phyloP scores from a whole-genome alignment of 345 rosid species.

The Gossypium thurberi region DNA sequence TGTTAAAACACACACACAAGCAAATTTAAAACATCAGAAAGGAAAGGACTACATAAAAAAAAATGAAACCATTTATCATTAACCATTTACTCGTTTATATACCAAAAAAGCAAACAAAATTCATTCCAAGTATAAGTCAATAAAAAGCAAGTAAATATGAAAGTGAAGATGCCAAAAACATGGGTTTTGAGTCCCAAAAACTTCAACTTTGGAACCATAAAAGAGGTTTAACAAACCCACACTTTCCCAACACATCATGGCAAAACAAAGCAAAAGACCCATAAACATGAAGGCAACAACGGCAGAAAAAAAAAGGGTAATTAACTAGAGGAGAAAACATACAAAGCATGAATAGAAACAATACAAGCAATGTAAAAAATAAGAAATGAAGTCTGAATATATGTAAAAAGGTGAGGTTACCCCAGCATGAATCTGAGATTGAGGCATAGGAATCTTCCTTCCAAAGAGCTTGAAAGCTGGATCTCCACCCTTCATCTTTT shows the following conservation, averaged over 20 bases:
- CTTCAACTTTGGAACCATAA: background rate
- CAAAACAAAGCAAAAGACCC: background rate
- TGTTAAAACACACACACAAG: background rate
- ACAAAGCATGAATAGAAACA: background rate
- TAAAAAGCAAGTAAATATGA: background rate
- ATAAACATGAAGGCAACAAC: background rate
- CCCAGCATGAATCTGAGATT: slow-evolving; percentile 35
- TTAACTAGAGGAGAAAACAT: background rate
- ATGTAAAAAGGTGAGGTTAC: background rate
- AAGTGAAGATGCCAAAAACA: background rate
- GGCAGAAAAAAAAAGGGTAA: background rate
- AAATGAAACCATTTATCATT: too few species aligned
- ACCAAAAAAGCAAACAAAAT: background rate
- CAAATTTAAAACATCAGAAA: background rate
- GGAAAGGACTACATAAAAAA: background rate
- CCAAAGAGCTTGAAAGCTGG: slow-evolving; percentile 74
- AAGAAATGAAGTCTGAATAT: background rate
- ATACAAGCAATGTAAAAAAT: background rate
- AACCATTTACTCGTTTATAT: too few species aligned
- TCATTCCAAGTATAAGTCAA: background rate
- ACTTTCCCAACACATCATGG: background rate
- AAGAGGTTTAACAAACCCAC: background rate
- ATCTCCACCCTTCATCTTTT: slow-evolving; percentile 32
- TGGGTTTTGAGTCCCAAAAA: background rate
- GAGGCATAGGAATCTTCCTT: slow-evolving; percentile 51